Conservation (phyloP, 176 grass and related monocot species). For the Neostapfia colusana region DNA sequence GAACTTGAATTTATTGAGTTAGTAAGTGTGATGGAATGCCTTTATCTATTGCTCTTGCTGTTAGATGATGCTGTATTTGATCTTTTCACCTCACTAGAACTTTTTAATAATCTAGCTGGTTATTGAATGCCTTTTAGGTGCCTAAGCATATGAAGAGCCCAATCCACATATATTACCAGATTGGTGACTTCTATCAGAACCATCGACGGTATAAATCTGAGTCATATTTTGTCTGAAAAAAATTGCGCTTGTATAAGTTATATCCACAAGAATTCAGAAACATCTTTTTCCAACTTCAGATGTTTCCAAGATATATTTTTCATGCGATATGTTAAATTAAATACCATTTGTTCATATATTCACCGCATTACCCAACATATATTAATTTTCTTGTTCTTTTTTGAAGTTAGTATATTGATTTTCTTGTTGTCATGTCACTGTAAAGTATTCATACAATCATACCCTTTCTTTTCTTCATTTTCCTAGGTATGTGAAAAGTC, state of each 20-base stretch:
- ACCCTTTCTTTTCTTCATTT: conserved; percentile 13
- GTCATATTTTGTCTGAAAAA: conserved; percentile 17
- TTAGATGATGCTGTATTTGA: conserved; percentile 38
- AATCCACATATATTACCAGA: conserved; percentile 84
- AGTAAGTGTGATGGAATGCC: not conserved
- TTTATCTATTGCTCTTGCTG: conserved; percentile 9
- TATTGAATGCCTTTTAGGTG: conserved; percentile 54
- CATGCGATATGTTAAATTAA: conserved; percentile 23
- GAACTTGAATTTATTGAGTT: not conserved
- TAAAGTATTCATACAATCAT: conserved; percentile 16
- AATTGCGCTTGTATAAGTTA: conserved; percentile 2
- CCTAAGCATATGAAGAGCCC: conserved; percentile 74
- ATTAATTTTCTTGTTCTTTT: conserved; percentile 57
- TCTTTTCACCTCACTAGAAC: conserved; percentile 12
- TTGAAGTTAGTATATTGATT: too few relatives aligned
- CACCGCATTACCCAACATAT: not conserved
- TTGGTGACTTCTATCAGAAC: conserved; percentile 88
- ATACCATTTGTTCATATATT: not conserved
- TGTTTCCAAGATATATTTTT: not conserved
- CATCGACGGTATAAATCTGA: conserved; percentile 63
- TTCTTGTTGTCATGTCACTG: not conserved
- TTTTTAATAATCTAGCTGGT: not conserved
- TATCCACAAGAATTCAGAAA: conserved; percentile 1
- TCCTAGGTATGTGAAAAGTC: conserved; percentile 78
- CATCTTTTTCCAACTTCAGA: not conserved